A percentile compares a stretch with the other conserved stretches of the same genome.
Conservation (phyloP, 2,329 filamentous ascomycete genomes). For the Exophiala bonariae region DNA sequence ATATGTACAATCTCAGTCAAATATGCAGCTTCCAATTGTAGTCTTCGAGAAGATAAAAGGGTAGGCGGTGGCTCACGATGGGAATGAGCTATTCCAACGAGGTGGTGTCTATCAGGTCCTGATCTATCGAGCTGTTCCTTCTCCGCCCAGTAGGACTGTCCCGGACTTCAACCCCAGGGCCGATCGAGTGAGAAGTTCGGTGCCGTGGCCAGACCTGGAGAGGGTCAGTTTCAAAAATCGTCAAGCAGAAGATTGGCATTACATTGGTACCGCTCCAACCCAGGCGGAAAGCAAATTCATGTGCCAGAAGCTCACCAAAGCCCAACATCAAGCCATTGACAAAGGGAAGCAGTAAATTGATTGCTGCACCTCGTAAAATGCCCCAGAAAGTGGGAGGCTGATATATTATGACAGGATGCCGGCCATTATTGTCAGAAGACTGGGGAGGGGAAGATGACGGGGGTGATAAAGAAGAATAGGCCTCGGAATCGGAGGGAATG, state of each 20-base stretch:
- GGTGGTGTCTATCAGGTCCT: conserved; percentile 64
- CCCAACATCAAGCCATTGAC: conserved; percentile 98
- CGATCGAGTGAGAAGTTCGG: conserved; percentile 57
- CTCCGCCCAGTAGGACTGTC: conserved; percentile 61
- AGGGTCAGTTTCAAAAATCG: background rate
- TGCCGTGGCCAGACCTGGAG: conserved; percentile 25
- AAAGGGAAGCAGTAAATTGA: conserved; percentile 93
- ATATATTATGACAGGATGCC: conserved; percentile 76
- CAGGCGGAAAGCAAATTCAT: conserved; percentile 88
- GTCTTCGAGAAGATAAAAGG: conserved; percentile 10
- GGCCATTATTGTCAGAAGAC: conserved; percentile 34
- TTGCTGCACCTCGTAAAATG: conserved; percentile 81
- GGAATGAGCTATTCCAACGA: conserved; percentile 59
- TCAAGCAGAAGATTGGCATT: conserved; percentile 34
- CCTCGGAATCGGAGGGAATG: conserved; percentile 50
- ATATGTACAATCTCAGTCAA: background rate
- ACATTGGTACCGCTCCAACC: conserved; percentile 96
- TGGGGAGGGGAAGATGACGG: conserved; percentile 38
- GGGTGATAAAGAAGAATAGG: conserved; percentile 42
- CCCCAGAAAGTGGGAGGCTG: conserved; percentile 85
- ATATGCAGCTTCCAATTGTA: conserved; percentile 13
- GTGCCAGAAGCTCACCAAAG: conserved; percentile 94
- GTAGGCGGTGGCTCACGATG: background rate
- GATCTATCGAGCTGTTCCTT: conserved; percentile 45
- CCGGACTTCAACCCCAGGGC: conserved; percentile 79